These are phyloP conservation scores for Moniliophthora roreri DNA, from an alignment of 1,284 basidiomycete genomes.

Conservation along the genomic window DNA sequence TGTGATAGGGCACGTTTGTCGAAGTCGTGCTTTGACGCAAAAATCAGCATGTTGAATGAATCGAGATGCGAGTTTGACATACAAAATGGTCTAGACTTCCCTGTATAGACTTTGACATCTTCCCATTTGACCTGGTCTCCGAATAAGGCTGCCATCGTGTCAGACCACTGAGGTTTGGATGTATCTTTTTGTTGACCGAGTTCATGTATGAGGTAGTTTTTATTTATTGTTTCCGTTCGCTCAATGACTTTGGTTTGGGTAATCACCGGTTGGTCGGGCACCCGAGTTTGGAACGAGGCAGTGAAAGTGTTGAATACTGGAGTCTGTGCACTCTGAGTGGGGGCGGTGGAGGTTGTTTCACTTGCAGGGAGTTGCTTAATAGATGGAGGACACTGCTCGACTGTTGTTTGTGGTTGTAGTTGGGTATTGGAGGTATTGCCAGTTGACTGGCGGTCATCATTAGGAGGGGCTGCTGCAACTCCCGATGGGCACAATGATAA, in stretches of 20 bases:
- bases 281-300: background rate
- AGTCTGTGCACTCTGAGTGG: too few relatives aligned
- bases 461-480: too few relatives aligned
- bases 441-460: too few relatives aligned
- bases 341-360: background rate
- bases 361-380: background rate
- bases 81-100: slow-evolving; percentile 64
- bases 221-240: slow-evolving; percentile 47
- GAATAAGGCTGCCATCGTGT: slow-evolving; percentile 77
- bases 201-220: slow-evolving; percentile 69
- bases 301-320: background rate
- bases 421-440: slow-evolving; percentile 25
- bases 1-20: slow-evolving; percentile 63
- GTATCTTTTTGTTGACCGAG: slow-evolving; percentile 43
- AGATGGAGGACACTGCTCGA: background rate
- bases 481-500: too few relatives aligned
- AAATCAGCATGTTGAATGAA: slow-evolving; percentile 6
- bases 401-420: slow-evolving; percentile 6
- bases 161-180: slow-evolving; percentile 59
- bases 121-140: slow-evolving; percentile 75
- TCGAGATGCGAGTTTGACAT: slow-evolving; percentile 23
- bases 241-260: slow-evolving; percentile 23
- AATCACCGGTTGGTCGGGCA: background rate
- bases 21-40: slow-evolving; percentile 50
- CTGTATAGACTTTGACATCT: slow-evolving; percentile 57